Evolutionary conservation across 2,329 filamentous ascomycete species (phyloP), one percentile per base, ranked within the genome.

Genomic region (Stachybotrys chartarum): DNA sequence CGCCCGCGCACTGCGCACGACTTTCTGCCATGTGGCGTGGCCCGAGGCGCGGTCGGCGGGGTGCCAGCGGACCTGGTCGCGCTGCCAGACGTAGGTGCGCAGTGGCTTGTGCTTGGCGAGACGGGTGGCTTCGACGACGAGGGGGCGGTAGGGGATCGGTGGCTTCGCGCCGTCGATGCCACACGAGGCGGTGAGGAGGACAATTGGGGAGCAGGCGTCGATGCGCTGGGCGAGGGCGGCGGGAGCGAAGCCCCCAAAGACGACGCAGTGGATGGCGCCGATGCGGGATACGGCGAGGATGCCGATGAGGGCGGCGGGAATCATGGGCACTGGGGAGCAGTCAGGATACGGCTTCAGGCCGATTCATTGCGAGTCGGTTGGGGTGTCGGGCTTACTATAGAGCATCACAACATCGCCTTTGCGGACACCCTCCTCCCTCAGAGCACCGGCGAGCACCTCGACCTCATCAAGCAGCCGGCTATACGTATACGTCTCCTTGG

Each of bases 221-320:
- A 97, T 96, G 30, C 92, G 82, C 72, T 97, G 92, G 1, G 91
- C 90, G 49, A 97, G 78, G 5, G 91, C 89, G 10, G 80, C 77
- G 0, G 91, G 79, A 0, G 90, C 91, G 68, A 97, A 97, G 0
- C 93, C 92, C 47, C 93, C 93, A 70, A 97, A 97, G 4, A 97
- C 93, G 5, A 96, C 90, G 4, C 90, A 86, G 68, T 97, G 93
- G 53, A 97, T 84, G 16, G 91, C 93, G 11, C 92, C 93, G 1
- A 97, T 78, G 10, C 91, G 84, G 58, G 85, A 85, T 57, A 88
- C 83, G 30, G 93, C 91, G 5, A 97, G 82, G 60, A 94, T 91
- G 10, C 88, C 92, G 58, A 95, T 84, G n/a, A 96, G 70, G 1
- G 91, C 89, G 0, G 90, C 86, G 1, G 93, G 92, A 48, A 97